Evolutionary conservation across 2,329 filamentous ascomycete species (phyloP), one percentile per base, ranked within the genome.

Genomic region (Aspergillus aculeatinus): DNA sequence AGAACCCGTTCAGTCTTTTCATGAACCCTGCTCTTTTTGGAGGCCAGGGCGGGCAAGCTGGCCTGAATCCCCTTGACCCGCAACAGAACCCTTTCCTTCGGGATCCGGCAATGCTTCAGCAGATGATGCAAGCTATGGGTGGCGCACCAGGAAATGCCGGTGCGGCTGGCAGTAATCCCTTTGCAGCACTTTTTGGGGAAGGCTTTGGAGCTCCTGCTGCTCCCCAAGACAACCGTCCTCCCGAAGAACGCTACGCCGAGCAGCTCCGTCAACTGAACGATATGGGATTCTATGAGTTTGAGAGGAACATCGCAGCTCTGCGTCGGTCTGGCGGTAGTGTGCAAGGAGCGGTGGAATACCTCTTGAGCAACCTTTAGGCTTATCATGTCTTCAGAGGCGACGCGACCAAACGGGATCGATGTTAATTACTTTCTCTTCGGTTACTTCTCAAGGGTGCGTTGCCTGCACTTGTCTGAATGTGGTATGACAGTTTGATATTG

Each of bases 271-370:
- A 98, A 78, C 80, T 99, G 63, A 99, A 99, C 75, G 95, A 98
- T 66, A 99, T 99, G 95, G 95, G 95, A 3, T 99, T 99, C 79
- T 96, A 87, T 74, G 93, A 99, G 72, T 99, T 98, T 72, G 94
- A 99, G 55, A 82, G 90, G 67, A 99, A 99, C 68, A 87, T 99
- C 33, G 87, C 90, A 58, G 95, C 95, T 5, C 79, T 99, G 70
- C 85, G 94, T 75, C 85, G 94, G 70, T 91, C 91, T 61, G 95
- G 95, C 9, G 95, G 95, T 11, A 97, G 91, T 74, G 95, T 98
- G 47, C 92, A 98, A 74, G 95, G 94, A 11, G 95, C 77, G 2
- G 71, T 79, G 54, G 76, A 79, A 52, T 77, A 77, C 65, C 67
- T 79, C 4, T 65, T 79, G 52, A 76, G 66, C 63, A 7, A 7